Conservation (phyloP, 148 eudicot species). For the Polygonum maritimum region DNA sequence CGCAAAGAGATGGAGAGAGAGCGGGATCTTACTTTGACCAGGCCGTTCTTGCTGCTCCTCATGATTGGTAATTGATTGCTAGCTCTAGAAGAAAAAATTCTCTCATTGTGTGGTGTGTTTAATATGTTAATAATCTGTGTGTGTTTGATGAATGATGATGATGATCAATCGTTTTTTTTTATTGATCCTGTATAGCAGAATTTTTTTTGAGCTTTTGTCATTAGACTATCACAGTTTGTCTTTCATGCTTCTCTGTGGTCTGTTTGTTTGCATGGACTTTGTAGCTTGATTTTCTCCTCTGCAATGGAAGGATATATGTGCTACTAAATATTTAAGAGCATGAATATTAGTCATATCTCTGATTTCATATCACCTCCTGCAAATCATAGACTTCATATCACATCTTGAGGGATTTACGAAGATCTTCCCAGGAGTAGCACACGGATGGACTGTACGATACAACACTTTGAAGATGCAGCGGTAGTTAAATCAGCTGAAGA, state of each 20-base stretch:
- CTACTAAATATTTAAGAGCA: background rate
- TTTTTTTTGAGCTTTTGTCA: background rate
- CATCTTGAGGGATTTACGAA: too few relatives aligned
- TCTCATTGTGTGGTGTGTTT: background rate
- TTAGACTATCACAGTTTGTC: background rate
- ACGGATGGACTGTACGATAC: too few relatives aligned
- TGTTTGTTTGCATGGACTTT: background rate
- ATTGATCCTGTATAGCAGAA: background rate
- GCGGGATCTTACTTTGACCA: conserved; percentile 62
- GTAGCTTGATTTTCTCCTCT: background rate
- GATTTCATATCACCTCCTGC: background rate
- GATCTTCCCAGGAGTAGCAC: too few relatives aligned
- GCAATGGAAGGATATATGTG: background rate
- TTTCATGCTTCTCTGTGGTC: background rate
- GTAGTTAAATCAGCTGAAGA: too few relatives aligned
- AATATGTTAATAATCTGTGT: background rate
- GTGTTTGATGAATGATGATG: background rate
- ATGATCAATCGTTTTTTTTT: too few relatives aligned
- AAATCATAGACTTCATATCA: background rate
- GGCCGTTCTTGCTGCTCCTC: conserved; percentile 59
- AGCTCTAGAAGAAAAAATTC: background rate
- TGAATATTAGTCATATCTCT: background rate
- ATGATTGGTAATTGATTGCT: conserved; percentile 65
- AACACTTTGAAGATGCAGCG: too few relatives aligned
- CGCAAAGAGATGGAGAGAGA: conserved; percentile 40